Evolutionary conservation across 2,329 filamentous ascomycete species (phyloP).

Genomic region (Lithohypha guttulata): DNA sequence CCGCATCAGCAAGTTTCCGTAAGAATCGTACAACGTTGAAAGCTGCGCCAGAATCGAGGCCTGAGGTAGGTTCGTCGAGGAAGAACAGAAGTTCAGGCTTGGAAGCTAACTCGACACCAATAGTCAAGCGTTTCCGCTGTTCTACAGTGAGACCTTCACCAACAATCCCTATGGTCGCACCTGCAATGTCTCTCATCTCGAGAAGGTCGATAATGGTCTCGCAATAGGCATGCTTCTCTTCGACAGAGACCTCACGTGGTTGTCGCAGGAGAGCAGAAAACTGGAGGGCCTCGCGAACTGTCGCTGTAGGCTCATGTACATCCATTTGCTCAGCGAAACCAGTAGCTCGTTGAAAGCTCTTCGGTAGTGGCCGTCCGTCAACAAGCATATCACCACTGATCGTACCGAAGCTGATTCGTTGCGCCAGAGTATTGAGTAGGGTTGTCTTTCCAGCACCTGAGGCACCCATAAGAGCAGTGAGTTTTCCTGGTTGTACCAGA

Average conservation of each 20-base stretch:
- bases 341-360: constrained; percentile 43
- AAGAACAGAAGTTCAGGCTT: constrained; percentile 53
- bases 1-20: constrained; percentile 54
- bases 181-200: constrained; percentile 57
- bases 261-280: constrained; percentile 58
- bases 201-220: constrained; percentile 59
- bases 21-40: constrained; percentile 54
- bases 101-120: constrained; percentile 51
- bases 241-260: constrained; percentile 42
- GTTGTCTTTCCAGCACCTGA: constrained; percentile 38
- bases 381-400: constrained; percentile 36
- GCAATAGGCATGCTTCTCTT: constrained; percentile 58
- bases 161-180: constrained; percentile 50
- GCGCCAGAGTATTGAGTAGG: constrained; percentile 36
- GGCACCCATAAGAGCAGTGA: constrained; percentile 68
- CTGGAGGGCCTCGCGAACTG: constrained; percentile 54
- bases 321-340: constrained; percentile 55
- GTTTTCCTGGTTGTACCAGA: constrained; percentile 64
- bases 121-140: constrained; percentile 55
- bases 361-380: constrained; percentile 35
- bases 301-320: constrained; percentile 55
- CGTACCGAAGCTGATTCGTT: constrained; percentile 35
- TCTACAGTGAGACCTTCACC: constrained; percentile 53
- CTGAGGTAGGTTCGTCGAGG: constrained; percentile 53
- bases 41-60: constrained; percentile 59